These are phyloP conservation scores for Amaranthus hypochondriacus DNA, from an alignment of 148 eudicot species.

Conservation along the genomic window DNA sequence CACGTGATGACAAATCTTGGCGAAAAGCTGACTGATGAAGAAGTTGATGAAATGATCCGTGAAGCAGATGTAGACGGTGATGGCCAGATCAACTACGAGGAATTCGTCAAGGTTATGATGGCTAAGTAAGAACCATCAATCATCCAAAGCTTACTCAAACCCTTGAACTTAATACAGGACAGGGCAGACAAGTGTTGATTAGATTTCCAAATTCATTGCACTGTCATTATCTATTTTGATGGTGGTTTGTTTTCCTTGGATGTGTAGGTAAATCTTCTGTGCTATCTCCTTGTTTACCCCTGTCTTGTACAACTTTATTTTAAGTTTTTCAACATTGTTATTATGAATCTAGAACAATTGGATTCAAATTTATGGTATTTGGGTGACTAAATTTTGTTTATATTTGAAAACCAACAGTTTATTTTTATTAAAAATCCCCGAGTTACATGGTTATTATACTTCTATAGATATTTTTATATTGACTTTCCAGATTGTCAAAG, in stretches of 20 bases:
- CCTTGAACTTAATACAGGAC: slow-evolving; percentile 16
- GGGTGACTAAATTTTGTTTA: slow-evolving; percentile 23
- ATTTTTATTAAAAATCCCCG: background rate
- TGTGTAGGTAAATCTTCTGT: slow-evolving; percentile 26
- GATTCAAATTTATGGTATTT: slow-evolving; percentile 21
- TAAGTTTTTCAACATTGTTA: slow-evolving; percentile 6
- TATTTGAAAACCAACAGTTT: slow-evolving; percentile 3
- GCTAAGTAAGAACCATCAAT: slow-evolving; percentile 32
- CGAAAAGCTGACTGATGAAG: slow-evolving; percentile 42
- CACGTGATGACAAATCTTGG: slow-evolving; percentile 47
- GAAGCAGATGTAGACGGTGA: slow-evolving; percentile 46
- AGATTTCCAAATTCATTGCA: slow-evolving; percentile 25
- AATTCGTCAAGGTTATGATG: slow-evolving; percentile 47
- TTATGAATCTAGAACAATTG: slow-evolving; percentile 27
- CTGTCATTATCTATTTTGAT: slow-evolving; percentile 14
- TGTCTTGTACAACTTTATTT: slow-evolving; percentile 15
- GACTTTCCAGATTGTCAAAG: no score
- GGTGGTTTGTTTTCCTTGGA: slow-evolving; percentile 10
- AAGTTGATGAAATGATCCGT: slow-evolving; percentile 45
- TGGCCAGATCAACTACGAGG: slow-evolving; percentile 48
- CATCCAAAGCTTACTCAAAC: background rate
- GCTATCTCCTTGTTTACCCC: slow-evolving; percentile 16
- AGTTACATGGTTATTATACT: background rate
- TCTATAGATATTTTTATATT: background rate
- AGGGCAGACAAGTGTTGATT: slow-evolving; percentile 29